Evolutionary conservation across 768 basidiomycete genomes (phyloP).

Genomic region (Lepiota venenata): DNA sequence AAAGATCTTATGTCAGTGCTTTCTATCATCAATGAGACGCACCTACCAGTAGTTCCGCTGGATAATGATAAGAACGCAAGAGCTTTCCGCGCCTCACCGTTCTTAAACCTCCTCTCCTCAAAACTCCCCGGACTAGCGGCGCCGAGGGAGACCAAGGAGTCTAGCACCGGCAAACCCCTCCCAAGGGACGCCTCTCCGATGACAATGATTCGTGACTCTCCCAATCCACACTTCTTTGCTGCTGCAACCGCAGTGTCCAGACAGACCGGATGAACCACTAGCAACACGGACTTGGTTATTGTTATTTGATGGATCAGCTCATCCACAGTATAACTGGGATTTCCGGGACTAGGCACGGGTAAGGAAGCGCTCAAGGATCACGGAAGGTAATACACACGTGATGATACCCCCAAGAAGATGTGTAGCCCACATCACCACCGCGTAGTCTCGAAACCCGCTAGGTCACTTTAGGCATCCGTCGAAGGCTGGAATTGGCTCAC

Average conservation of each 20-base stretch:
- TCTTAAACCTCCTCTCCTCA: conserved; percentile 40
- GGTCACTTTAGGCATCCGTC: background rate
- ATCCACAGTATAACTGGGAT: conserved; percentile 54
- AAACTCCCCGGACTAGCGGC: conserved; percentile 32
- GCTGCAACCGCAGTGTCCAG: conserved; percentile 43
- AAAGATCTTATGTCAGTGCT: background rate
- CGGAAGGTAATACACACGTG: conserved; percentile 36
- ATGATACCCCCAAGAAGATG: conserved; percentile 57
- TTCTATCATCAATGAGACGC: conserved; percentile 13
- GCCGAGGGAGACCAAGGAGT: conserved; percentile 45
- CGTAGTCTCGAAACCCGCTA: conserved; percentile 41
- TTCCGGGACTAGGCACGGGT: conserved; percentile 48
- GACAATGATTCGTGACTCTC: conserved; percentile 39
- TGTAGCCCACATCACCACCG: conserved; percentile 53
- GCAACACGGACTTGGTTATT: conserved; percentile 40
- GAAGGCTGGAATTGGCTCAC: conserved; percentile 27
- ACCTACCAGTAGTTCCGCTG: conserved; percentile 69
- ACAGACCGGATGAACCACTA: conserved; percentile 46
- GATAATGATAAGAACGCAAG: conserved; percentile 72
- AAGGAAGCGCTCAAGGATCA: background rate
- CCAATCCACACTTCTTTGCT: conserved; percentile 34
- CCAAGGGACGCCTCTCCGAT: conserved; percentile 23
- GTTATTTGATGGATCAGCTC: conserved; percentile 59
- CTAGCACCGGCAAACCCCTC: conserved; percentile 28
- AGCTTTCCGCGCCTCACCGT: conserved; percentile 58